Percentiles rank a stretch among this genome's conserved stretches.
phyloP scores from a whole-genome alignment of 495 filamentous ascomycete species.

The Platismatia glauca region DNA sequence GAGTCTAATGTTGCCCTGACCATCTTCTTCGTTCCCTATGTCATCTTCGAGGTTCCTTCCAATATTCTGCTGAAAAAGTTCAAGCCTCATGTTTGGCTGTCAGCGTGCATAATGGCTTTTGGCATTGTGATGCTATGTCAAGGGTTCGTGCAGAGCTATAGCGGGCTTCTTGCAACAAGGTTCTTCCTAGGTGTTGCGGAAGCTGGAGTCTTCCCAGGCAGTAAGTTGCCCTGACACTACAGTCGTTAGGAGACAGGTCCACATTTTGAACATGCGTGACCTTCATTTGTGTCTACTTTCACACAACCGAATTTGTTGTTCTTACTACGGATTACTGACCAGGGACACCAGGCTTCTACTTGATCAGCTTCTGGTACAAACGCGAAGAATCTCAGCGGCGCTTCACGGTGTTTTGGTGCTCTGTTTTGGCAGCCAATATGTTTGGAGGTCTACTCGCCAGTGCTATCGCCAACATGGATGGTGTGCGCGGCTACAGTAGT shows the following conservation, averaged over 20 bases:
- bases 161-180: conserved; percentile 54
- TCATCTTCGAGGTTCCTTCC: conserved; percentile 77
- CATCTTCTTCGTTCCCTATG: conserved; percentile 87
- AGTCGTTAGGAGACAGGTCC: not conserved
- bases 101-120: conserved; percentile 28
- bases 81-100: conserved; percentile 66
- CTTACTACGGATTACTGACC: not conserved
- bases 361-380: conserved; percentile 30
- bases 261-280: not conserved
- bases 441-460: conserved; percentile 33
- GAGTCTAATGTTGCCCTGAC: conserved; percentile 60
- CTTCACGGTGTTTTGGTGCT: conserved; percentile 30
- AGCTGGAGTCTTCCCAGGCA: conserved; percentile 30
- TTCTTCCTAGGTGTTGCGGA: conserved; percentile 50
- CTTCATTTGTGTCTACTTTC: not conserved
- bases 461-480: conserved; percentile 47
- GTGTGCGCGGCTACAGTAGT: conserved; percentile 48
- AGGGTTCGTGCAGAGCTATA: conserved; percentile 42
- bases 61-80: conserved; percentile 79
- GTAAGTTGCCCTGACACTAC: not conserved
- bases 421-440: conserved; percentile 25
- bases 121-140: conserved; percentile 30
- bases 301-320: not conserved
- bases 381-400: conserved; percentile 30
- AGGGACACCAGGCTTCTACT: conserved; percentile 21